phyloP scores from a whole-genome alignment of 2,329 filamentous ascomycete genomes.

The Xylaria sp. region DNA sequence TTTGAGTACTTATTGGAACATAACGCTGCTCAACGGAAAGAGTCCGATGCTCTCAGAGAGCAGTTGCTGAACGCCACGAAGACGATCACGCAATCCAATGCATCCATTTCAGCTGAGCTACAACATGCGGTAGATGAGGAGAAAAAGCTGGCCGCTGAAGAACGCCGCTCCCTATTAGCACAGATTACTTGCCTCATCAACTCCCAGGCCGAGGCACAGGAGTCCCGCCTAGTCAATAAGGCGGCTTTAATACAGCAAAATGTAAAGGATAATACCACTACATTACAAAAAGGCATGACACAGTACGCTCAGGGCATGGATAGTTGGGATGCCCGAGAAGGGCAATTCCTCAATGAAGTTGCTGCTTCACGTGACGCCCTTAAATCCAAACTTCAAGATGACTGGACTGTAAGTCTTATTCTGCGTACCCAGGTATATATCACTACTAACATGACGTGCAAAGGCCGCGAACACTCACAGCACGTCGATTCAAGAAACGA shows the following conservation, averaged over 20 bases:
- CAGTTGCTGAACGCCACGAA: conserved; percentile 78
- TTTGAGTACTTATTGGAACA: conserved; percentile 85
- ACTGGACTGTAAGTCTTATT: conserved; percentile 77
- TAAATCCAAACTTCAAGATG: conserved; percentile 84
- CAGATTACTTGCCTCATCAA: conserved; percentile 84
- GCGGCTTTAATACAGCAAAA: conserved; percentile 72
- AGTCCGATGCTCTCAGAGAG: conserved; percentile 77
- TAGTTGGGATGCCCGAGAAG: conserved; percentile 76
- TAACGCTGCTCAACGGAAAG: conserved; percentile 78
- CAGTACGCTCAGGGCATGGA: conserved; percentile 79
- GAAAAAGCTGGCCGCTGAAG: conserved; percentile 74
- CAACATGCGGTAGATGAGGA: conserved; percentile 80
- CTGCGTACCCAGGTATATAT: conserved; percentile 50
- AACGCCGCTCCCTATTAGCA: conserved; percentile 77
- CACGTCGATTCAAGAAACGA: conserved; percentile 82
- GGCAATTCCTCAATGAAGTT: conserved; percentile 75
- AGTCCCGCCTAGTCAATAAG: conserved; percentile 73
- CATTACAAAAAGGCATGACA: conserved; percentile 72
- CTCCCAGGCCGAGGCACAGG: conserved; percentile 77
- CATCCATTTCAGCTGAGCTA: conserved; percentile 72
- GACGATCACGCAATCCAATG: conserved; percentile 74
- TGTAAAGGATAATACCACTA: conserved; percentile 71
- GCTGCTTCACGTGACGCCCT: conserved; percentile 79
- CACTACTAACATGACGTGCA: conserved; percentile 43
- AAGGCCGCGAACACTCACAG: conserved; percentile 81